Evolutionary conservation across 2,329 filamentous ascomycete genomes (phyloP).

Genomic region (Macrophomina tecta): DNA sequence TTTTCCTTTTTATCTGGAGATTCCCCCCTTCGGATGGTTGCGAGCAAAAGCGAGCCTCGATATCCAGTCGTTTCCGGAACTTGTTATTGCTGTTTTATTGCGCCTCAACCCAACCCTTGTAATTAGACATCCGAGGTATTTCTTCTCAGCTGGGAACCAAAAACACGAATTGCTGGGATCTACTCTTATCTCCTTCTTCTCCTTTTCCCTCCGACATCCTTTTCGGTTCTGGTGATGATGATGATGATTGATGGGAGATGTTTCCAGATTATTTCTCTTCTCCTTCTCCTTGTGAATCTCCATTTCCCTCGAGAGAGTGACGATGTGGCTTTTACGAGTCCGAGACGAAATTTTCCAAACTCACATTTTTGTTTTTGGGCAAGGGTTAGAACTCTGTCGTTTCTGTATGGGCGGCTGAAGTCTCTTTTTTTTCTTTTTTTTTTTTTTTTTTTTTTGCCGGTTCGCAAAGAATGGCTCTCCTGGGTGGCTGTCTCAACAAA

Average conservation of each 20-base stretch:
- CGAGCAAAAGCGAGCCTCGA: constrained; percentile 27
- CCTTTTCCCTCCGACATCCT: constrained; percentile 13
- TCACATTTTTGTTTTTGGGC: constrained; percentile 2
- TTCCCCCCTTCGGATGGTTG: constrained; percentile 28
- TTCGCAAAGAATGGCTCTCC: constrained; percentile 23
- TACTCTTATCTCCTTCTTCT: constrained; percentile 2
- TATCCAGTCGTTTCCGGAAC: constrained; percentile 28
- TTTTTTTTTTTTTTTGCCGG: constrained; percentile 16
- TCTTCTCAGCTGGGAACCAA: constrained; percentile 27
- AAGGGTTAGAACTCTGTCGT: constrained; percentile 26
- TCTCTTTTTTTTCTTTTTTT: constrained; percentile 21
- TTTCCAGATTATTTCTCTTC: constrained; percentile 21
- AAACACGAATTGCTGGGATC: constrained; percentile 27
- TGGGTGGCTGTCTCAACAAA: constrained; percentile 25
- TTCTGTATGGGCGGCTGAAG: constrained; percentile 24
- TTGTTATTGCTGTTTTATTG: constrained; percentile 20
- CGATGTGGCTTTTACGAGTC: constrained; percentile 1
- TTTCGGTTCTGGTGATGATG: constrained; percentile 24
- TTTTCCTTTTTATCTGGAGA: constrained; percentile 28
- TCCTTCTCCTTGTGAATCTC: constrained; percentile 24
- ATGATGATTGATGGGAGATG: constrained; percentile 19
- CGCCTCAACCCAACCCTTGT: constrained; percentile 27
- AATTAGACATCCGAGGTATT: constrained; percentile 29
- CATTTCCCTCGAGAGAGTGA: constrained; percentile 18
- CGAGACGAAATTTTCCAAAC: constrained; percentile 19